phyloP scores from a whole-genome alignment of 208 protist genomes.

The Leishmania mexicana region DNA sequence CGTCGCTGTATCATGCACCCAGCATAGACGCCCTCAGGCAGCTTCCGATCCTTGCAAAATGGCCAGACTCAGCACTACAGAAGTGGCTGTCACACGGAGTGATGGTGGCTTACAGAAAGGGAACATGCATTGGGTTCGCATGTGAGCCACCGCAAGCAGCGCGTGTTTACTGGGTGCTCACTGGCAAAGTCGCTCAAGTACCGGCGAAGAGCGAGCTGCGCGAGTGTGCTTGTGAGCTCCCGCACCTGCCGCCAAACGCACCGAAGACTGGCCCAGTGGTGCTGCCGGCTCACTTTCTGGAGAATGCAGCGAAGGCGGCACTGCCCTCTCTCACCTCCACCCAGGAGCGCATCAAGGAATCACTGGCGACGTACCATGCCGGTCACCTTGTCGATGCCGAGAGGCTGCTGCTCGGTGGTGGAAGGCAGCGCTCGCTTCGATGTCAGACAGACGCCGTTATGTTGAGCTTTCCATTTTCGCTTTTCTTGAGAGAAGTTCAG shows the following conservation, averaged over 20 bases:
- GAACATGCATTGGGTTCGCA: slow-evolving; percentile 45
- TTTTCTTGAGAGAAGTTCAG: slow-evolving; percentile 29
- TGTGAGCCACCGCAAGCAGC: slow-evolving; percentile 41
- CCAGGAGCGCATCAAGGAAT: slow-evolving; percentile 41
- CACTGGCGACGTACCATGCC: slow-evolving; percentile 42
- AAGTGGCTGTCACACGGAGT: slow-evolving; percentile 30
- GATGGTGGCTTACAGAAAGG: slow-evolving; percentile 31
- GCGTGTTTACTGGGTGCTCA: slow-evolving; percentile 62
- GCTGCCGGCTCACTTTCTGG: slow-evolving; percentile 37
- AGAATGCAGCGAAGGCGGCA: slow-evolving; percentile 8
- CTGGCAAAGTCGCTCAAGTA: slow-evolving; percentile 64
- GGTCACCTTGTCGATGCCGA: slow-evolving; percentile 64
- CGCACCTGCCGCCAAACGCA: slow-evolving; percentile 13
- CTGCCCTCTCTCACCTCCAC: slow-evolving; percentile 16
- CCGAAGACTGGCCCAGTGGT: slow-evolving; percentile 37
- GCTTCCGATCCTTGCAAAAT: slow-evolving; percentile 43
- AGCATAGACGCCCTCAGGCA: slow-evolving; percentile 24
- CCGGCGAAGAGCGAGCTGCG: slow-evolving; percentile 49
- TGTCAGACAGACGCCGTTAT: slow-evolving; percentile 52
- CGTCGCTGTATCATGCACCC: slow-evolving; percentile 9
- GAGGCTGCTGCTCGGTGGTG: slow-evolving; percentile 52
- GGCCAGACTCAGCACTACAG: slow-evolving; percentile 40
- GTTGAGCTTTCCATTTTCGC: slow-evolving; percentile 42
- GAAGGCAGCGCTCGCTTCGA: slow-evolving; percentile 47
- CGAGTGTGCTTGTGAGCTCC: slow-evolving; percentile 30